Percentiles rank a stretch among this genome's conserved stretches.
Evolutionary conservation across 768 basidiomycete genomes (phyloP).

Genomic region (Macrolepiota fuliginosa): DNA sequence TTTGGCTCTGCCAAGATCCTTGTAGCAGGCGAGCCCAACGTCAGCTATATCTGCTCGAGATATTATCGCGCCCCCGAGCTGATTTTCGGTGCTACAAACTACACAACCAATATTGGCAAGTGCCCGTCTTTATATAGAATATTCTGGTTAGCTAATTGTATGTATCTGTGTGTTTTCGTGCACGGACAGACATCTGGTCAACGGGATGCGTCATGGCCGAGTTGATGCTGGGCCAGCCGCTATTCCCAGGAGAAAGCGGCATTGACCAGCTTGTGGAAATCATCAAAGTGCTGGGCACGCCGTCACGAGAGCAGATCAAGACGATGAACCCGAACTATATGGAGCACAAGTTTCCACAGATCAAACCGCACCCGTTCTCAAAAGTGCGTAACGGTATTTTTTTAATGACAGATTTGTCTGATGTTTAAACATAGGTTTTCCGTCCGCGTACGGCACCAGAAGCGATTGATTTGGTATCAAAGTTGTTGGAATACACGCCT

Average conservation of each 20-base stretch:
- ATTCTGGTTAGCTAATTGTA: slow-evolving; percentile 13
- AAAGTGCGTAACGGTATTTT: slow-evolving; percentile 55
- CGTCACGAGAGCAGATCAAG: slow-evolving; percentile 99
- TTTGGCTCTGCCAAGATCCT: slow-evolving; percentile 99
- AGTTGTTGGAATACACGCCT: slow-evolving; percentile 97
- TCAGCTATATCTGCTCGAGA: slow-evolving; percentile 99
- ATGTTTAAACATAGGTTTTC: slow-evolving; percentile 68
- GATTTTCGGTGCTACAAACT: slow-evolving; percentile 99
- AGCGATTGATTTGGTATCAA: slow-evolving; percentile 94
- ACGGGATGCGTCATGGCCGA: slow-evolving; percentile 99
- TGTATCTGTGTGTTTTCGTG: neutral
- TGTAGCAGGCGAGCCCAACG: slow-evolving; percentile 96
- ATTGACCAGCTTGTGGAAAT: slow-evolving; percentile 99
- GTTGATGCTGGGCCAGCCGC: slow-evolving; percentile 96
- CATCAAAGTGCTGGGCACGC: slow-evolving; percentile 98
- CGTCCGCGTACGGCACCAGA: slow-evolving; percentile 94
- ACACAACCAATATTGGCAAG: slow-evolving; percentile 97
- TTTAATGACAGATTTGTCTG: neutral
- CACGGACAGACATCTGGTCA: slow-evolving; percentile 88
- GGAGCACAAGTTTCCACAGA: slow-evolving; percentile 99
- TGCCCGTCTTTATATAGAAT: slow-evolving; percentile 16
- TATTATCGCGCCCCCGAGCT: slow-evolving; percentile 99
- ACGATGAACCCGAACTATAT: slow-evolving; percentile 99
- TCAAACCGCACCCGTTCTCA: slow-evolving; percentile 98
- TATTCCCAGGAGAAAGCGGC: slow-evolving; percentile 98